Percentiles rank a stretch among this genome's conserved stretches.
phyloP scores from a whole-genome alignment of 768 basidiomycete species.

The Lactifluus piperatus region DNA sequence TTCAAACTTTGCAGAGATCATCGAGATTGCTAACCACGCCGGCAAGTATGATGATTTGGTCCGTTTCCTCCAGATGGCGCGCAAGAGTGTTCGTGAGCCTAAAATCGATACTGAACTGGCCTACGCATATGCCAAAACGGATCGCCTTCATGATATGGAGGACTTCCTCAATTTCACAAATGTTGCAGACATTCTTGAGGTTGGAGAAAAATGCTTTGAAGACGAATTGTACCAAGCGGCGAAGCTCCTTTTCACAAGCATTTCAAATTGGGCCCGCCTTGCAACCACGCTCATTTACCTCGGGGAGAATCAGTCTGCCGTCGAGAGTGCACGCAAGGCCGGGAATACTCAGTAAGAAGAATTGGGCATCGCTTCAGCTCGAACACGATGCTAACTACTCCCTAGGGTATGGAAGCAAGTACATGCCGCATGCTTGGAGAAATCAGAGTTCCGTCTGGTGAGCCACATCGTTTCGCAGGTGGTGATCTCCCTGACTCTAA shows the following conservation, averaged over 20 bases:
- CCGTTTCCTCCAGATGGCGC: constrained; percentile 96
- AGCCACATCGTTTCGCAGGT: constrained; percentile 18
- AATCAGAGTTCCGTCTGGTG: constrained; percentile 88
- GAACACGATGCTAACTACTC: constrained; percentile 13
- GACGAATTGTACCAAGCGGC: constrained; percentile 97
- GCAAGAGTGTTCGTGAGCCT: constrained; percentile 93
- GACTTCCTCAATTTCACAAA: constrained; percentile 99
- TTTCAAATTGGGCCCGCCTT: constrained; percentile 97
- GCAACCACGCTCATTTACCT: constrained; percentile 98
- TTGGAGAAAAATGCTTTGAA: constrained; percentile 99
- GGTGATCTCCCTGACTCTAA: constrained; percentile 8
- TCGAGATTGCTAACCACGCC: constrained; percentile 91
- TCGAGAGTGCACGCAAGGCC: constrained; percentile 98
- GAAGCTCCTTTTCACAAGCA: constrained; percentile 90
- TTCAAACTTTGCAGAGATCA: constrained; percentile 88
- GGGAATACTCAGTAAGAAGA: constrained; percentile 88
- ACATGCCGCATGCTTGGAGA: constrained; percentile 96
- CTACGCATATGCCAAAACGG: constrained; percentile 96
- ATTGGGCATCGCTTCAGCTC: not conserved
- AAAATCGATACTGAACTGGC: constrained; percentile 97
- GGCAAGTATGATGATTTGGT: constrained; percentile 92
- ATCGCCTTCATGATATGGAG: constrained; percentile 98
- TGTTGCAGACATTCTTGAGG: constrained; percentile 92
- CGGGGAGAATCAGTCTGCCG: constrained; percentile 95
- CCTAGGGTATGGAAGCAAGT: constrained; percentile 99